phyloP scores from a whole-genome alignment of 1,284 basidiomycete species.

The Cryptococcus hybrid region DNA sequence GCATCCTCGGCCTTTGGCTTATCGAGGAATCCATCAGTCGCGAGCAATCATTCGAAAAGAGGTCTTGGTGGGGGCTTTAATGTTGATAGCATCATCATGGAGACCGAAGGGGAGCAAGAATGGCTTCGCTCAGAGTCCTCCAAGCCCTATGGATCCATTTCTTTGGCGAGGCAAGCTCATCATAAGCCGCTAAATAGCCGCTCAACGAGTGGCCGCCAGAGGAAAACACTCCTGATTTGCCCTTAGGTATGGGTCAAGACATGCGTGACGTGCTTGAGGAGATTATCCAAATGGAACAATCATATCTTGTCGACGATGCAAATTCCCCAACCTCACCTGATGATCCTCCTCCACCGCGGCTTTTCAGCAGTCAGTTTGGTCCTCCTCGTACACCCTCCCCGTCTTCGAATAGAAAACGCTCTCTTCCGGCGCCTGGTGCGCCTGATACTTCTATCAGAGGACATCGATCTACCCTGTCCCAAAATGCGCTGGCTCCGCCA shows the following conservation, averaged over 20 bases:
- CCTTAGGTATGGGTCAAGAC: conserved; percentile 41
- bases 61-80: conserved; percentile 25
- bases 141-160: conserved; percentile 6
- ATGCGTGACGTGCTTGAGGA: conserved; percentile 50
- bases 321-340: neutral
- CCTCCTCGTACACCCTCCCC: conserved; percentile 39
- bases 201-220: neutral
- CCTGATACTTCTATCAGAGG: conserved; percentile 30
- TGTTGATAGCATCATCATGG: conserved; percentile 30
- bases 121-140: conserved; percentile 21
- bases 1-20: conserved; percentile 26
- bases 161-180: conserved; percentile 9
- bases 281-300: conserved; percentile 50
- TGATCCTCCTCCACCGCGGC: conserved; percentile 6
- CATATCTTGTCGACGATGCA: conserved; percentile 31
- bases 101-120: conserved; percentile 22
- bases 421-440: conserved; percentile 8
- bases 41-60: conserved; percentile 29
- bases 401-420: conserved; percentile 13
- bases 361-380: conserved; percentile 31
- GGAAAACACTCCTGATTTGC: conserved; percentile 17
- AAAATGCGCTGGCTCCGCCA: conserved; percentile 6
- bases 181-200: conserved; percentile 5
- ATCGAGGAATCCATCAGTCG: conserved; percentile 29
- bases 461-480: conserved; percentile 20